A percentile compares a stretch with the other conserved stretches of the same genome.
phyloP scores from a whole-genome alignment of 2,329 filamentous ascomycete genomes.

The Hypoxylon sp. region DNA sequence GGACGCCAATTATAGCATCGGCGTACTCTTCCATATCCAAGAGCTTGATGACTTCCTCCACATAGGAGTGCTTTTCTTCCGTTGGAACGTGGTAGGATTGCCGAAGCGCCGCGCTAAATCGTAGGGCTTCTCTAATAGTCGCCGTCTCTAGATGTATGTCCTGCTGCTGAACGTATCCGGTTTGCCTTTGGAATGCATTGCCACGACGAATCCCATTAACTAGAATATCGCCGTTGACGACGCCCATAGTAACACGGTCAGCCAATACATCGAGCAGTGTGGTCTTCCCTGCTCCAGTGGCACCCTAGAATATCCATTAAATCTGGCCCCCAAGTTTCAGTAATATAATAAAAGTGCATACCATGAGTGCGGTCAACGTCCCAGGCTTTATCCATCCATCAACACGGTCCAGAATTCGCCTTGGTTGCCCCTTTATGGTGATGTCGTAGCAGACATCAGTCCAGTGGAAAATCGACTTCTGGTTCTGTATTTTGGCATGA shows the following conservation, averaged over 20 bases:
- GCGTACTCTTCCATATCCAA: slow-evolving; percentile 77
- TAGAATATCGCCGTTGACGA: slow-evolving; percentile 77
- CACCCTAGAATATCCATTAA: slow-evolving; percentile 58
- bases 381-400: slow-evolving; percentile 93
- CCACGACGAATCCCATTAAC: slow-evolving; percentile 75
- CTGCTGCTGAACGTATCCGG: slow-evolving; percentile 78
- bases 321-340: neutral
- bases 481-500: slow-evolving; percentile 45
- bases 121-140: slow-evolving; percentile 76
- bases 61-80: slow-evolving; percentile 75
- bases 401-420: slow-evolving; percentile 83
- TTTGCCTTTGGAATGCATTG: slow-evolving; percentile 76
- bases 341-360: slow-evolving; percentile 40
- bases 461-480: slow-evolving; percentile 79
- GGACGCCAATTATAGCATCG: slow-evolving; percentile 78
- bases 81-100: slow-evolving; percentile 71
- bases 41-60: slow-evolving; percentile 77
- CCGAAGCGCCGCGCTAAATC: slow-evolving; percentile 75
- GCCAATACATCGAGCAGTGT: slow-evolving; percentile 80
- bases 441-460: slow-evolving; percentile 79
- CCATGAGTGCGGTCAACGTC: slow-evolving; percentile 85
- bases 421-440: slow-evolving; percentile 79
- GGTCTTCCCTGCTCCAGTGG: slow-evolving; percentile 80
- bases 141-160: slow-evolving; percentile 76
- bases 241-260: slow-evolving; percentile 76